Conservation (phyloP, 2,329 filamentous ascomycete species). For the Tympanopsis confertula region DNA sequence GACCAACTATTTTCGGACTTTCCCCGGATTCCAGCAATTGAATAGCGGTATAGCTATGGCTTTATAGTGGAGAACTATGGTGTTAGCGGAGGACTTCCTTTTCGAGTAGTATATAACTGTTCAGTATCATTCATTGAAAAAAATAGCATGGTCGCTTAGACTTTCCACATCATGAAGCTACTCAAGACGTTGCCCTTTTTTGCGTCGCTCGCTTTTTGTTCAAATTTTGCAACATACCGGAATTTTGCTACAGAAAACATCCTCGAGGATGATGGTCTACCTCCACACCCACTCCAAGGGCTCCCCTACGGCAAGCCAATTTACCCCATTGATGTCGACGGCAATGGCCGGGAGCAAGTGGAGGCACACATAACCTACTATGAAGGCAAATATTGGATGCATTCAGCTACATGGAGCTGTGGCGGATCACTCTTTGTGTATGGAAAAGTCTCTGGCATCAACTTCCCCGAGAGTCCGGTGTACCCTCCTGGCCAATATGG, state of each 20-base stretch:
- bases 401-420: slow-evolving; percentile 2
- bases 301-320: slow-evolving; percentile 1
- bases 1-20: no score
- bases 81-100: no score
- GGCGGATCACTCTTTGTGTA: slow-evolving; percentile 1
- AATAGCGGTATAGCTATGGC: no score
- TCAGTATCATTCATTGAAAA: no score
- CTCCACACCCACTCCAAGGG: slow-evolving; percentile 1
- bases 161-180: no score
- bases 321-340: slow-evolving; percentile 1
- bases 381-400: slow-evolving; percentile 2
- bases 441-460: not conserved
- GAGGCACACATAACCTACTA: slow-evolving; percentile 2
- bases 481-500: slow-evolving; percentile 1
- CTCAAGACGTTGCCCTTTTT: no score
- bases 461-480: not conserved
- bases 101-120: no score
- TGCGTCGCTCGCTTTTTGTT: no score
- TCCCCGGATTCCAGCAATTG: no score
- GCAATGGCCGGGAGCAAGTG: slow-evolving; percentile 1
- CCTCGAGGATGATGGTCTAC: slow-evolving; percentile 2
- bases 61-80: no score
- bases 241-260: slow-evolving; percentile 1
- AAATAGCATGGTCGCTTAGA: no score
- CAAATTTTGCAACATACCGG: slow-evolving; percentile 2